phyloP scores from a whole-genome alignment of 2,329 filamentous ascomycete species.

The Fusarium papillatum region DNA sequence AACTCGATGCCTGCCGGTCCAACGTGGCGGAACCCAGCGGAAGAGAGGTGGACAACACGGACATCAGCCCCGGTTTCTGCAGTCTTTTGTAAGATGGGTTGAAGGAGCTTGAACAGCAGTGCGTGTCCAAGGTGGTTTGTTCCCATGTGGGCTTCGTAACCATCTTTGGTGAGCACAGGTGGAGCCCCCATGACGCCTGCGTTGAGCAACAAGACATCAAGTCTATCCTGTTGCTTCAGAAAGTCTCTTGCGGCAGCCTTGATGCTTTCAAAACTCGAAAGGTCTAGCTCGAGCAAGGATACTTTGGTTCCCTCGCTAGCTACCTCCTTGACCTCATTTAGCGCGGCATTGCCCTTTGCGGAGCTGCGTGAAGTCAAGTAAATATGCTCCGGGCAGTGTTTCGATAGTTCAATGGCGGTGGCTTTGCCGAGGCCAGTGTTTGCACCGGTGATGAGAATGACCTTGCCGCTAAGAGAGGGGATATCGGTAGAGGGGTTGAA shows the following conservation, averaged over 20 bases:
- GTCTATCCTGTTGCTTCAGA: background rate
- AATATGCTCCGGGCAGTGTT: background rate
- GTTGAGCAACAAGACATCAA: background rate
- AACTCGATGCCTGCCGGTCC: background rate
- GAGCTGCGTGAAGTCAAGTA: background rate
- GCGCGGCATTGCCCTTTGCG: background rate
- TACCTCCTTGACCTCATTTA: background rate
- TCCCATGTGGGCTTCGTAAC: background rate
- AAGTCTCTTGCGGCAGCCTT: background rate
- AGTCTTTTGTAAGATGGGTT: background rate
- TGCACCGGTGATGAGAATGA: slow-evolving; percentile 1
- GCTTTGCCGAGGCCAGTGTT: slow-evolving; percentile 4
- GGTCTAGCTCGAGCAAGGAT: background rate
- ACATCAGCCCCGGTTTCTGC: background rate
- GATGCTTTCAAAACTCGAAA: background rate
- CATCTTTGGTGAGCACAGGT: background rate
- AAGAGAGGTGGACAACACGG: background rate
- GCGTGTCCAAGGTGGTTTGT: background rate
- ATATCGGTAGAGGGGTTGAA: background rate
- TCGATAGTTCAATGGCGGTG: background rate
- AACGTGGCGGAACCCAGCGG: background rate
- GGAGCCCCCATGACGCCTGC: background rate
- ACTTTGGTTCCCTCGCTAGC: background rate
- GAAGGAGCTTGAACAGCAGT: background rate
- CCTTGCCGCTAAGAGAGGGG: background rate